Evolutionary conservation across 169 alveolate genomes (phyloP), one percentile per base, ranked within the genome.

Genomic region (Condylostoma magnum): DNA sequence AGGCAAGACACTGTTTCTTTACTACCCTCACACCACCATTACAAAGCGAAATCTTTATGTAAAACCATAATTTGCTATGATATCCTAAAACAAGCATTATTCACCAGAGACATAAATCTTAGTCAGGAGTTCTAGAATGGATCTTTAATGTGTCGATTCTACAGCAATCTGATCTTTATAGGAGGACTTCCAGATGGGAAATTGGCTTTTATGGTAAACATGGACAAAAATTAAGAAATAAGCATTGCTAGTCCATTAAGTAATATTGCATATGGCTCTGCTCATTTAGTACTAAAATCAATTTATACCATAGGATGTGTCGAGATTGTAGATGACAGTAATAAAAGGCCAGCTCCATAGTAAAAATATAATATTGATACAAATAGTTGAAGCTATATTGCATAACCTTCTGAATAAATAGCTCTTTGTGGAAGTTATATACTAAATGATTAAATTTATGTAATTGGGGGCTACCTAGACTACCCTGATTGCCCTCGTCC

Each of bases 111-210:
- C 10, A 6, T 60, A n/a, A 15, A 33, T 8, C 18, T n/a, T 8
- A 12, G 18, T 1, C 27, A 38, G n/a, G 8, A 12, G 31, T 60
- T 60, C 33, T 55, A 60, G 31, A 18, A 15, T 12, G 71, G 71
- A n/a, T 10, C 71, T 18, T 10, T 60, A 8, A 38, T 41, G 12
- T 30, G 71, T 8, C 12, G 31, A 41, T 20, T 60, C 6, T 8
- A 27, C 27, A 38, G 71, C 8, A 28, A 18, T 8, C 43, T 15
- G 5, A 33, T 60, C 8, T 41, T 12, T 2, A 27, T 60, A 18
- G 71, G 71, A 36, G 71, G 71, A 2, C 10, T 60, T 3, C 56
- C 36, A 60, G n/a, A 60, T 28, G 71, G 71, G 12, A 55, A 60
- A 8, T 1, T 41, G 36, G 54, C 57, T 38, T 60, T 38, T 18